Conservation (phyloP, 805 yeast species). For the Vanderwaltozyma verrucispora region DNA sequence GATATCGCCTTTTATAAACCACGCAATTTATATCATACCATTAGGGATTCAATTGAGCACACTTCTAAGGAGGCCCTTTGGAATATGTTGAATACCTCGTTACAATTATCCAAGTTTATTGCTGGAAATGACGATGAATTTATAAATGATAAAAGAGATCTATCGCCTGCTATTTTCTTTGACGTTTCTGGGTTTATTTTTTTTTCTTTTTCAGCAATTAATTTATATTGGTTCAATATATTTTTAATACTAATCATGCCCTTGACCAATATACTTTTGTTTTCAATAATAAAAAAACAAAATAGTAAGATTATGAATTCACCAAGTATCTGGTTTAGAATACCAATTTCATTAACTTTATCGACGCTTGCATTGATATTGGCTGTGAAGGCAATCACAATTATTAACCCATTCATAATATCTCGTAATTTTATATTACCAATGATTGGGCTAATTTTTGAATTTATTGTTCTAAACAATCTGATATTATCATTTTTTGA, state of each 20-base stretch:
- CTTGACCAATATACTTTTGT: constrained; percentile 19
- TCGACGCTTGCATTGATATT: constrained; percentile 33
- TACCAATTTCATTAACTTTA: constrained; percentile 46
- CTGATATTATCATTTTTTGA: constrained; percentile 36
- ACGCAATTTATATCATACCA: constrained; percentile 74
- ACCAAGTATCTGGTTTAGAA: constrained; percentile 34
- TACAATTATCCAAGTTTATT: constrained; percentile 46
- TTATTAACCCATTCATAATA: constrained; percentile 39
- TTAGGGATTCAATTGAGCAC: constrained; percentile 54
- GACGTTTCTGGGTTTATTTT: constrained; percentile 54
- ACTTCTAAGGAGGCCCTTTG: constrained; percentile 61
- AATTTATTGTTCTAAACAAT: constrained; percentile 46
- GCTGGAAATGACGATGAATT: constrained; percentile 22
- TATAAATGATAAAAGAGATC: constrained; percentile 22
- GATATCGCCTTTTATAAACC: constrained; percentile 88
- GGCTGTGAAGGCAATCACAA: constrained; percentile 32
- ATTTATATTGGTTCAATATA: constrained; percentile 43
- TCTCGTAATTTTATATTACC: constrained; percentile 43
- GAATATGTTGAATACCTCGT: constrained; percentile 71
- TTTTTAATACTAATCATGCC: constrained; percentile 47
- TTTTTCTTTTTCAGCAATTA: constrained; percentile 40
- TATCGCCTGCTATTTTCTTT: constrained; percentile 46
- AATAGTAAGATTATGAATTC: not conserved
- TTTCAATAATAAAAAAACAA: not conserved
- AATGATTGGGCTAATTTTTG: constrained; percentile 37